Conservation (phyloP, 306 rosid genomes). For the Vicia sativa region DNA sequence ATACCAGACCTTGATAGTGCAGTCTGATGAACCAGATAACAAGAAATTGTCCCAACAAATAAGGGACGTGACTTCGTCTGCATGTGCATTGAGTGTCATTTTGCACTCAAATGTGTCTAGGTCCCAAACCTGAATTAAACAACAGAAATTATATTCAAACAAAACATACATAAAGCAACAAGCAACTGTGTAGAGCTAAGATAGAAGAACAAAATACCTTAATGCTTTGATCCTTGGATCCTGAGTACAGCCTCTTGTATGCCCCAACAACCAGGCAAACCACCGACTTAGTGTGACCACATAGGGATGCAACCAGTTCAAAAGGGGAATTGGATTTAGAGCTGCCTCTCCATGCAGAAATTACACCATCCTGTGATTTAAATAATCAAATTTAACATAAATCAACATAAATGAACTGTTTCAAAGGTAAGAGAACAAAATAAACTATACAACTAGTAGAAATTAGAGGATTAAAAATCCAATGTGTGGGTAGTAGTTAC, state of each 20-base stretch:
- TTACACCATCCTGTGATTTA: conserved; percentile 43
- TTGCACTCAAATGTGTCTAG: conserved; percentile 44
- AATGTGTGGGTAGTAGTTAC: conserved; percentile 26
- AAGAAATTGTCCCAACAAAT: conserved; percentile 40
- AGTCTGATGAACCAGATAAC: conserved; percentile 44
- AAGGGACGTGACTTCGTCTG: conserved; percentile 16
- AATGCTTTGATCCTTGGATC: conserved; percentile 33
- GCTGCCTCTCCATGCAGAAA: conserved; percentile 47
- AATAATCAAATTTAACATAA: background rate
- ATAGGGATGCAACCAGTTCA: conserved; percentile 30
- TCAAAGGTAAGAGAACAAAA: background rate
- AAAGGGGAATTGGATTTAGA: conserved; percentile 35
- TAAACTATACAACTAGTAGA: background rate
- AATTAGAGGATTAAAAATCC: background rate
- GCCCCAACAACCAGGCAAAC: conserved; percentile 38
- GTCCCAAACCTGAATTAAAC: conserved; percentile 52
- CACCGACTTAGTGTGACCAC: conserved; percentile 41
- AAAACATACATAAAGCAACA: conserved; percentile 1
- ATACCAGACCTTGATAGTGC: conserved; percentile 49
- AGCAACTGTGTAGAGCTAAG: background rate
- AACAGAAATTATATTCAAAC: background rate
- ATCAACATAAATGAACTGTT: background rate
- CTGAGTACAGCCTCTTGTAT: conserved; percentile 39
- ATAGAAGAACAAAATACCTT: background rate
- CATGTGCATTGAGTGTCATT: conserved; percentile 50